Evolutionary conservation across 139 green algal species (phyloP), one percentile per base, ranked within the genome.

Genomic region (Dunaliella sp.): DNA sequence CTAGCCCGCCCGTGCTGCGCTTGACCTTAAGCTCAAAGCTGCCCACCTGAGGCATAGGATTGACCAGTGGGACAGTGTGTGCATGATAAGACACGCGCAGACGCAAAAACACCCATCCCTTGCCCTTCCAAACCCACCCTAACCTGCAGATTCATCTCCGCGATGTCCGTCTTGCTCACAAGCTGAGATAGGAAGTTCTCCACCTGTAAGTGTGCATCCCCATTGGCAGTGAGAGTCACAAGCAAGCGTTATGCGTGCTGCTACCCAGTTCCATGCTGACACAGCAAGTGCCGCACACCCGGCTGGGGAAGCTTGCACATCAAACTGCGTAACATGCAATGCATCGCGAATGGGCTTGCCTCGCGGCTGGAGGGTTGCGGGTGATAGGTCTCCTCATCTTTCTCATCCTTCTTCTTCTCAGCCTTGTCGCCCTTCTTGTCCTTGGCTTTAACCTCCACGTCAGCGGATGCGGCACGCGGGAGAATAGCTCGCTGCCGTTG

Each of bases 111-210:
- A n/a, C n/a, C n/a, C n/a, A n/a, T n/a, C n/a, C n/a, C n/a, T n/a
- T n/a, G n/a, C n/a, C n/a, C n/a, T n/a, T n/a, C n/a, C n/a, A n/a
- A n/a, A n/a, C n/a, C n/a, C n/a, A n/a, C n/a, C n/a, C n/a, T n/a
- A n/a, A 96, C 92, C 92, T 97, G 91, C 1, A 98, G 86, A n/a
- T 96, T 85, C 78, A 98, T 80, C 87, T 98, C 92, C 7, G 94
- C 94, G 78, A 98, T 94, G 33, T 96, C 94, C 12, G 95, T 98
- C 72, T 98, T 93, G 31, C 94, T 89, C 77, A 95, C 96, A 0
- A 98, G 83, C 1, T 93, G 92, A 32, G 88, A 88, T 78, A 98
- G 85, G 33, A 98, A 85, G 1, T 87, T 77, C 74, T 95, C 87
- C 22, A 98, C 94, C 94, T 98, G 91, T 84, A 86, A 36, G 1